Percentiles rank a stretch among this genome's conserved stretches.
phyloP scores from a whole-genome alignment of 768 basidiomycete genomes.

The Chiua virens region DNA sequence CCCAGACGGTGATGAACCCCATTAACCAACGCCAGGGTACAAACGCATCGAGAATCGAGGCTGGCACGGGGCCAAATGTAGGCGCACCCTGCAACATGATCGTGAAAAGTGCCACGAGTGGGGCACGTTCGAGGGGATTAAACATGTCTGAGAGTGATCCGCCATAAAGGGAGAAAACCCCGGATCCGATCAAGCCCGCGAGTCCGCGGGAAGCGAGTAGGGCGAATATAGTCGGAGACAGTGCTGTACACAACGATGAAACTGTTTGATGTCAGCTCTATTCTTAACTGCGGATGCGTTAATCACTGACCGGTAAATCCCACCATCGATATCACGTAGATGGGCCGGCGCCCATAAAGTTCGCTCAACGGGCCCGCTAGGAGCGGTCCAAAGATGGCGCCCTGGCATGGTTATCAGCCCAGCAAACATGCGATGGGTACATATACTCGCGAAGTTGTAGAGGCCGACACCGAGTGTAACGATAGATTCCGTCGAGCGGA shows the following conservation, averaged over 20 bases:
- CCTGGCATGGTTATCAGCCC: constrained; percentile 6
- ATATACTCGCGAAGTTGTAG: constrained; percentile 26
- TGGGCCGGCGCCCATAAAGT: constrained; percentile 23
- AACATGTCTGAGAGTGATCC: constrained; percentile 32
- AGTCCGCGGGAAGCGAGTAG: constrained; percentile 21
- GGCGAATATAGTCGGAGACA: constrained; percentile 22
- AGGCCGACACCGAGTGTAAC: constrained; percentile 27
- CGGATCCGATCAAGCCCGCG: constrained; percentile 25
- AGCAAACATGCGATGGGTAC: background rate
- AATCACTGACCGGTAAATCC: constrained; percentile 22
- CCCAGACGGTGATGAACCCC: constrained; percentile 26
- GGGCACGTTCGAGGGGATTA: constrained; percentile 26
- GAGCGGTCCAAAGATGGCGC: constrained; percentile 26
- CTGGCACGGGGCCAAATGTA: constrained; percentile 28
- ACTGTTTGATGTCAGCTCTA: constrained; percentile 15
- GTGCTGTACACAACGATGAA: constrained; percentile 20
- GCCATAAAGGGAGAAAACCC: constrained; percentile 30
- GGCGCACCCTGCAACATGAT: constrained; percentile 31
- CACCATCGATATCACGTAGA: constrained; percentile 19
- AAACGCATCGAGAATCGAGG: constrained; percentile 19
- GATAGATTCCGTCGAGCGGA: constrained; percentile 16
- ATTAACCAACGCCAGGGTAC: constrained; percentile 29
- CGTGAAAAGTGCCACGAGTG: constrained; percentile 31
- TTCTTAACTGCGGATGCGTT: background rate
- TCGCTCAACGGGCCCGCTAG: constrained; percentile 27